These are phyloP conservation scores for Penicillium riverlandense DNA, from an alignment of 495 filamentous ascomycete genomes.

Conservation along the genomic window DNA sequence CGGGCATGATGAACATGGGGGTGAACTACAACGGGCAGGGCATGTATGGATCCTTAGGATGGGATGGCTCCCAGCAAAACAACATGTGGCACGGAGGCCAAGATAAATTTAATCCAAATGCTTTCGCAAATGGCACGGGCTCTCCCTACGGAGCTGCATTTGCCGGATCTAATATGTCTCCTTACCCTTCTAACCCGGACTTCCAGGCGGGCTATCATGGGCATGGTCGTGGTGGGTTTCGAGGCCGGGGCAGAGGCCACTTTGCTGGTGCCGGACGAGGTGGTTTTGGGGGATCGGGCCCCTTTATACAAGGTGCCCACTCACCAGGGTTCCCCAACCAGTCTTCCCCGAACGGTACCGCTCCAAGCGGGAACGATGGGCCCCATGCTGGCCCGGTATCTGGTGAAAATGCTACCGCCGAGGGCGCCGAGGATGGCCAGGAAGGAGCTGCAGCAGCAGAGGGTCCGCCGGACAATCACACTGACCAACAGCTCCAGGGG, in stretches of 20 bases:
- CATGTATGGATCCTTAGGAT: constrained; percentile 51
- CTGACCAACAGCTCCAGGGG: constrained; percentile 25
- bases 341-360: constrained; percentile 10
- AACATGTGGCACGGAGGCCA: constrained; percentile 68
- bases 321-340: constrained; percentile 25
- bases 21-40: constrained; percentile 63
- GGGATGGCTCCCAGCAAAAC: constrained; percentile 54
- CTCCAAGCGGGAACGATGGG: neutral
- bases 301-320: constrained; percentile 31
- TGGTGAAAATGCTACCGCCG: neutral
- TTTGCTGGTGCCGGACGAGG: constrained; percentile 47
- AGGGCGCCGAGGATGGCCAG: neutral
- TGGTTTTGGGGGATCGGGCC: constrained; percentile 36
- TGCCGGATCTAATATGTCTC: constrained; percentile 61
- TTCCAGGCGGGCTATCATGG: constrained; percentile 59
- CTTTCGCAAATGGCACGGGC: constrained; percentile 73
- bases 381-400: too few relatives aligned
- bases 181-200: constrained; percentile 48
- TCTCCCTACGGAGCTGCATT: constrained; percentile 80
- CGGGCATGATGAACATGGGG: constrained; percentile 86
- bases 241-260: constrained; percentile 61
- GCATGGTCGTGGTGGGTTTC: constrained; percentile 48
- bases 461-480: neutral
- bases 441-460: constrained; percentile 5
- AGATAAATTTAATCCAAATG: constrained; percentile 61